Evolutionary conservation across 1,284 basidiomycete species (phyloP), one percentile per base, ranked within the genome.

Genomic region (Salmacisia buchloeana): DNA sequence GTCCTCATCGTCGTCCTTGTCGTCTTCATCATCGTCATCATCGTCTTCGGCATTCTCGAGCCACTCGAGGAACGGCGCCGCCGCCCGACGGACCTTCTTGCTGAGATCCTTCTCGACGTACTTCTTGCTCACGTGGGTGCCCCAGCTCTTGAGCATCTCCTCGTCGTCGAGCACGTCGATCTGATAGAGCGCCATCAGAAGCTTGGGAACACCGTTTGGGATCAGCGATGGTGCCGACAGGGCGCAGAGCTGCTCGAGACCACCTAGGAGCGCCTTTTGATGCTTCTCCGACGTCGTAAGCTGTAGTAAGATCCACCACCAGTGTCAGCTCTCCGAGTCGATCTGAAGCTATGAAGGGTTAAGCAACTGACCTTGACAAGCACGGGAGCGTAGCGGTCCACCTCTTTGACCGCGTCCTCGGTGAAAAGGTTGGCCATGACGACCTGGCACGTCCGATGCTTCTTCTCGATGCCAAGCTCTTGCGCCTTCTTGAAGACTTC

Each of bases 161-260:
- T 99, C 94, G 21, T 97, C 93, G 49, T 54, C 21, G 54, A 99
- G 83, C 23, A 97, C 84, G 73, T 98, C 94, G 57, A 85, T 85
- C 82, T 98, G 94, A 82, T 97, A 99, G 71, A 96, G 85, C 12
- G 82, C 86, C 94, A 98, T 97, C 68, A 99, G 85, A 68, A 96
- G 88, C 83, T 97, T 97, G 52, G 92, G 92, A 7, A 93, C 85
- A 43, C 77, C 77, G 66, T 70, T 78, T 64, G 76, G 77, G 3
- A 79, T 65, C 49, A 79, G 73, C 58, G 68, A 62, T 27, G 77
- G 76, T 43, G 69, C 70, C 64, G 71, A 64, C 13, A 78, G 49
- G 46, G 77, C 77, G 1, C 73, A 75, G 4, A 79, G 71, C 34
- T 77, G 71, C 70, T 79, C 77, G 35, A 79, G 68, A 25, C 76